Conservation (phyloP, 257 asterid species). For the Nicotiana otophora region DNA sequence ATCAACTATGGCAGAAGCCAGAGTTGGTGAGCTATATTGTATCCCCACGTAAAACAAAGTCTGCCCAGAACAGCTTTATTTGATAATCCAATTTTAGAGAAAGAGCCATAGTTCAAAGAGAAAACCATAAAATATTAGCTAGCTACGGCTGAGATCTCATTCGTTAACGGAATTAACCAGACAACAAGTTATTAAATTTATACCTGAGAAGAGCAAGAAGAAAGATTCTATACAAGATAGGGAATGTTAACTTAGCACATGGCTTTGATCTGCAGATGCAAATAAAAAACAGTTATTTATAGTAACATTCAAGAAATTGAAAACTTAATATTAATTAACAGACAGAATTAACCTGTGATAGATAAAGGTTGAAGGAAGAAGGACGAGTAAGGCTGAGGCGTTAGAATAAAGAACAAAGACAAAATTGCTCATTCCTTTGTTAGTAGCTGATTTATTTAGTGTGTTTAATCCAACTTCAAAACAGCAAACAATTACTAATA, state of each 20-base stretch:
- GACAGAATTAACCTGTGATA: constrained; percentile 12
- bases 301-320: too few species aligned
- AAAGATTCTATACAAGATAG: background rate
- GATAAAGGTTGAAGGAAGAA: constrained; percentile 14
- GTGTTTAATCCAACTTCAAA: constrained; percentile 17
- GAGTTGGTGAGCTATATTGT: constrained; percentile 66
- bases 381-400: constrained; percentile 13
- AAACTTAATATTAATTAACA: too few species aligned
- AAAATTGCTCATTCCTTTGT: constrained; percentile 12
- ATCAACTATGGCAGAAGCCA: constrained; percentile 64
- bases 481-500: constrained; percentile 11
- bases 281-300: too few species aligned
- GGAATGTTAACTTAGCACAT: background rate
- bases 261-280: too few species aligned
- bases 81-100: background rate
- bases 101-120: background rate
- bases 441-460: constrained; percentile 16
- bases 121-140: too few species aligned
- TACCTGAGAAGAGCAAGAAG: background rate
- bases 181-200: too few species aligned
- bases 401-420: constrained; percentile 22
- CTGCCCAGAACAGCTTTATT: background rate
- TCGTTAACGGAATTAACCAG: too few species aligned
- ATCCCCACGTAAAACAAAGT: constrained; percentile 27
- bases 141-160: too few species aligned